Evolutionary conservation across 108 stramenopile genomes (phyloP), one percentile per base, ranked within the genome.

Genomic region (Discostella stelligeroides): DNA sequence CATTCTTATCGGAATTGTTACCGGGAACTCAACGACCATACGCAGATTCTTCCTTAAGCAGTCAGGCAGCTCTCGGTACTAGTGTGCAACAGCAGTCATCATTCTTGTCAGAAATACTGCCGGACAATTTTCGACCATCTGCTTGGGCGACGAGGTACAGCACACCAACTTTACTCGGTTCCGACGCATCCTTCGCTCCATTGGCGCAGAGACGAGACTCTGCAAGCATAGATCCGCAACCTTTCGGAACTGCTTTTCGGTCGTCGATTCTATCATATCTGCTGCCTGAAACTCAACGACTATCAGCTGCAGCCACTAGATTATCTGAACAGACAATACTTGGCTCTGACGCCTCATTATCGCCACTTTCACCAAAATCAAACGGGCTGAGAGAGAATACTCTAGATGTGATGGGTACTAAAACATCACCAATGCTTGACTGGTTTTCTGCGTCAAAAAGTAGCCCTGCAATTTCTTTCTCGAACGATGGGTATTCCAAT

Each of bases 381-480:
- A 48, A n/a, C 7, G 45, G 47, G 15, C 12, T 23, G 10, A 45
- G 28, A 30, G 43, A 61, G 34, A 39, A 58, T 54, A 0, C 14
- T 24, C 17, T 63, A 14, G 62, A 47, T 9, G 6, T 43, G 21
- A 10, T 63, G 20, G 62, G 42, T n/a, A 38, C 62, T 25, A 62
- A 62, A 28, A 43, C 41, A 4, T 62, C 61, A 23, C 61, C 61
- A 28, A 62, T 62, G 61, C 61, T 62, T 14, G 61, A 62, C 43
- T 62, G 61, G 61, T 47, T 62, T 25, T 40, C 39, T 12, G 41
- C 46, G 27, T 25, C 45, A 15, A 62, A 24, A 17, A 62, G 39
- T 38, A 62, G 17, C 39, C 45, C 62, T n/a, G 57, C 34, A 6
- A 37, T 41, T 0, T 38, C 37, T 10, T 58, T 58, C n/a, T 7